These are phyloP conservation scores for Graphilbum sp. DNA, from an alignment of 2,329 filamentous ascomycete species.

Conservation along the genomic window DNA sequence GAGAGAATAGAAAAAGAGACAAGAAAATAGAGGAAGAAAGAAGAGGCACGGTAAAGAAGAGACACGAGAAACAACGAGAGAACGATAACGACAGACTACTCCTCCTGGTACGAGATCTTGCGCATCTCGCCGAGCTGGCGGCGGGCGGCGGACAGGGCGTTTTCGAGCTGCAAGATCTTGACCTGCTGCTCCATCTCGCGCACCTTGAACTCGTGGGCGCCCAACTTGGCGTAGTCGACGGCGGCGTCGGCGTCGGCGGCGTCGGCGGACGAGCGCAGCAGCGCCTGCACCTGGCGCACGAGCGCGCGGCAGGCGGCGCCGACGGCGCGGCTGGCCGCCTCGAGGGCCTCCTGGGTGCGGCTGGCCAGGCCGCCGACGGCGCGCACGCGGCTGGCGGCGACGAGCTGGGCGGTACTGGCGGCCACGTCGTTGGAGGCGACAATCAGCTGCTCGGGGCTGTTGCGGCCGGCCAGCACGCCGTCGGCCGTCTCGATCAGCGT, in stretches of 20 bases:
- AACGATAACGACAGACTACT: too few species aligned
- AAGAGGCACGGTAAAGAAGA: too few species aligned
- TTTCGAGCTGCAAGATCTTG: conserved; percentile 92
- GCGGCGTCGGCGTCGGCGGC: conserved; percentile 68
- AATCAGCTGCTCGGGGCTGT: conserved; percentile 91
- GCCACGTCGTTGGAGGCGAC: conserved; percentile 96
- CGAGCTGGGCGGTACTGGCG: conserved; percentile 88
- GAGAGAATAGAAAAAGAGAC: too few species aligned
- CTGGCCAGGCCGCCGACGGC: conserved; percentile 74
- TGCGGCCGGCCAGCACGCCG: conserved; percentile 79
- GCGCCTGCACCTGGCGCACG: conserved; percentile 83
- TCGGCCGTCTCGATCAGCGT: conserved; percentile 96
- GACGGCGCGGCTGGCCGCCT: conserved; percentile 84
- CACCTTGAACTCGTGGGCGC: conserved; percentile 94
- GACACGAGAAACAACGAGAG: too few species aligned
- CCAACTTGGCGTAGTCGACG: conserved; percentile 77
- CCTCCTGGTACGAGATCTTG: conserved; percentile 86
- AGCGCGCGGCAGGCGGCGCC: conserved; percentile 73
- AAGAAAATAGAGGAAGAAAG: too few species aligned
- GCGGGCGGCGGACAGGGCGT: conserved; percentile 61
- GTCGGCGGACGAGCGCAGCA: conserved; percentile 74
- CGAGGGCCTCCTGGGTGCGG: conserved; percentile 83
- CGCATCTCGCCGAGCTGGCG: conserved; percentile 90
- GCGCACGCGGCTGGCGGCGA: conserved; percentile 90
- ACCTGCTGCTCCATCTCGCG: conserved; percentile 99